These are phyloP conservation scores for Cutaneotrichosporon cavernicola DNA, from an alignment of 1,284 basidiomycete genomes.

Conservation along the genomic window DNA sequence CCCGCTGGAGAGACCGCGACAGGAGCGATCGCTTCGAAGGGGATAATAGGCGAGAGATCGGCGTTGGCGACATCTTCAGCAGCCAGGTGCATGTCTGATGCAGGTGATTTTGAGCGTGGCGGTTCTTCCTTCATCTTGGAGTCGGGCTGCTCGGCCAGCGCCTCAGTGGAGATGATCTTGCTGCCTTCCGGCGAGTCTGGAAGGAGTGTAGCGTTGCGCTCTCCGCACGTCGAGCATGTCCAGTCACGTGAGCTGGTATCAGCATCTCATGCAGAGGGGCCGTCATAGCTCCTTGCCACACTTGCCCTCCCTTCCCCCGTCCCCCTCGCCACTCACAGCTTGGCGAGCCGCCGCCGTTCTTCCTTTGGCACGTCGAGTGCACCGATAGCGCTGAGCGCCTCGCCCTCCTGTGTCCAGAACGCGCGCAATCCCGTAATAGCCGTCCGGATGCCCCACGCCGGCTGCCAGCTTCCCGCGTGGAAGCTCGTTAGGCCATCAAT, in stretches of 20 bases:
- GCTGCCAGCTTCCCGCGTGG: slow-evolving; percentile 70
- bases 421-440: slow-evolving; percentile 87
- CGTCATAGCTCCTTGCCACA: slow-evolving; percentile 58
- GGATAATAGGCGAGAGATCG: slow-evolving; percentile 9
- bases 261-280: background rate
- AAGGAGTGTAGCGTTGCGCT: slow-evolving; percentile 66
- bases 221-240: slow-evolving; percentile 73
- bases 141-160: too few relatives aligned
- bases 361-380: slow-evolving; percentile 75
- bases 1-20: background rate
- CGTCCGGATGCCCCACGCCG: slow-evolving; percentile 96
- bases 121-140: background rate
- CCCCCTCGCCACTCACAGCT: slow-evolving; percentile 60
- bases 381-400: slow-evolving; percentile 85
- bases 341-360: slow-evolving; percentile 78
- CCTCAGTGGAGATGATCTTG: too few relatives aligned
- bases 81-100: background rate
- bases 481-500: slow-evolving; percentile 82
- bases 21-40: slow-evolving; percentile 5
- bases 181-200: slow-evolving; percentile 35
- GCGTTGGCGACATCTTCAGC: background rate
- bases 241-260: slow-evolving; percentile 71
- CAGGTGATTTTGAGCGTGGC: background rate
- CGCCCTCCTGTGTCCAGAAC: slow-evolving; percentile 85
- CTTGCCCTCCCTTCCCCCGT: slow-evolving; percentile 1